Percentiles rank a stretch among this genome's conserved stretches.
phyloP scores from a whole-genome alignment of 176 grass and related monocot species.

The Ensete glaucum region DNA sequence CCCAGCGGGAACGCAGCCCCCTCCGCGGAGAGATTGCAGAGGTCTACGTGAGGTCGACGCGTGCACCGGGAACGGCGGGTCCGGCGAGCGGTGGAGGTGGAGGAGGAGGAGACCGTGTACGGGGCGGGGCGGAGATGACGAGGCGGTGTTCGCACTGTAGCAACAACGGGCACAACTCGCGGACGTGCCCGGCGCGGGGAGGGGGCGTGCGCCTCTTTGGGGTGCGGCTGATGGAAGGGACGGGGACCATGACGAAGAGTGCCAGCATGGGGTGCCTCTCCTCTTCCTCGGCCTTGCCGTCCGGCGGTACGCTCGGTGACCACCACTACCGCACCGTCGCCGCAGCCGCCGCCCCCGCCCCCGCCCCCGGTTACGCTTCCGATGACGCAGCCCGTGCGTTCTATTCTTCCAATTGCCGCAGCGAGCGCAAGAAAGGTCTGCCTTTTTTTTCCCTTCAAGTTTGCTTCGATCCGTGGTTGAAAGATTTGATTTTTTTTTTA shows the following conservation, averaged over 20 bases:
- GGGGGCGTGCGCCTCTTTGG: constrained; percentile 56
- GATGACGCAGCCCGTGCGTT: constrained; percentile 60
- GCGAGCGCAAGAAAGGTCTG: constrained; percentile 81
- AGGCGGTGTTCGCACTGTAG: constrained; percentile 86
- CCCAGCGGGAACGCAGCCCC: too few species aligned
- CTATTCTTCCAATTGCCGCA: constrained; percentile 58
- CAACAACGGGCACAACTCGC: constrained; percentile 94
- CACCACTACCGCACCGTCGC: not conserved
- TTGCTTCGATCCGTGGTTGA: not conserved
- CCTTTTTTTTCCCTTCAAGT: not conserved
- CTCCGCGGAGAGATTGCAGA: too few species aligned
- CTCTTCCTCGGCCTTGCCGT: constrained; percentile 36
- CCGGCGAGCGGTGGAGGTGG: not conserved
- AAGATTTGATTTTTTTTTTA: not conserved
- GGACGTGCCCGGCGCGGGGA: constrained; percentile 53
- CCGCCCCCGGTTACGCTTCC: constrained; percentile 42
- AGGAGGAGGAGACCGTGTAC: not conserved
- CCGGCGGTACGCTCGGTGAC: not conserved
- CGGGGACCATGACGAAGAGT: constrained; percentile 69
- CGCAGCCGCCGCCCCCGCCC: not conserved
- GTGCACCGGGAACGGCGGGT: not conserved
- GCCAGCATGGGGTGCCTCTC: constrained; percentile 85
- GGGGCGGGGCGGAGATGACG: constrained; percentile 36
- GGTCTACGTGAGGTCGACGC: not conserved
- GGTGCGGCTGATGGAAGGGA: constrained; percentile 53